These are phyloP conservation scores for Yamadazyma triangularis DNA, from an alignment of 1,139 yeast species.

Conservation along the genomic window DNA sequence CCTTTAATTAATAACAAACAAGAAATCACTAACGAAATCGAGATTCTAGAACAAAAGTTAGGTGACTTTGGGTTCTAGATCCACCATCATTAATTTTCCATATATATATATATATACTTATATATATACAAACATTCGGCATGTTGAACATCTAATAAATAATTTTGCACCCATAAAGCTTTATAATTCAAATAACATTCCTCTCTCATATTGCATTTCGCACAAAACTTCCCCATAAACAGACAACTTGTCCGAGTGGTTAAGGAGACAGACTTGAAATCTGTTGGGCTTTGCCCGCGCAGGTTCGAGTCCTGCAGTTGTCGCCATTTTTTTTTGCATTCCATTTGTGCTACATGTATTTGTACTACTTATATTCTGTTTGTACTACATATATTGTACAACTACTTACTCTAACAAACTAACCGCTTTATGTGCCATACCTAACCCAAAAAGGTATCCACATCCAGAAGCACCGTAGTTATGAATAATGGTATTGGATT, in stretches of 20 bases:
- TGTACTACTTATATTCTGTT: too few species aligned
- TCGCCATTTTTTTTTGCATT: constrained; percentile 28
- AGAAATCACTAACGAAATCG: constrained; percentile 56
- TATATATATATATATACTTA: too few species aligned
- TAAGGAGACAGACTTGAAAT: constrained; percentile 55
- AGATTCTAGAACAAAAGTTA: constrained; percentile 42
- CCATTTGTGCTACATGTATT: too few species aligned
- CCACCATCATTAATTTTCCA: too few species aligned
- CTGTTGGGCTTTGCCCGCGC: constrained; percentile 59
- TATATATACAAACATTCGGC: too few species aligned
- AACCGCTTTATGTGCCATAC: constrained; percentile 33
- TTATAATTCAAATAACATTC: too few species aligned
- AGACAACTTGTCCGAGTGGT: constrained; percentile 56
- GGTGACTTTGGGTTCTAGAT: constrained; percentile 64
- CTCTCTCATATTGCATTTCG: too few species aligned
- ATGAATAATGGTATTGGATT: constrained; percentile 33
- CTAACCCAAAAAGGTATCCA: constrained; percentile 46
- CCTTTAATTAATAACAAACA: constrained; percentile 54
- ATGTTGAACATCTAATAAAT: too few species aligned
- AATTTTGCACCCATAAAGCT: too few species aligned
- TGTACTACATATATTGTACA: too few species aligned
- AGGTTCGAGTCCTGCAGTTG: constrained; percentile 58
- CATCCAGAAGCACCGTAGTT: constrained; percentile 47
- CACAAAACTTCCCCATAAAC: too few species aligned
- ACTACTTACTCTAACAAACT: constrained; percentile 11